phyloP scores from a whole-genome alignment of 78 protist genomes.

The Salpingoeca rosetta region DNA sequence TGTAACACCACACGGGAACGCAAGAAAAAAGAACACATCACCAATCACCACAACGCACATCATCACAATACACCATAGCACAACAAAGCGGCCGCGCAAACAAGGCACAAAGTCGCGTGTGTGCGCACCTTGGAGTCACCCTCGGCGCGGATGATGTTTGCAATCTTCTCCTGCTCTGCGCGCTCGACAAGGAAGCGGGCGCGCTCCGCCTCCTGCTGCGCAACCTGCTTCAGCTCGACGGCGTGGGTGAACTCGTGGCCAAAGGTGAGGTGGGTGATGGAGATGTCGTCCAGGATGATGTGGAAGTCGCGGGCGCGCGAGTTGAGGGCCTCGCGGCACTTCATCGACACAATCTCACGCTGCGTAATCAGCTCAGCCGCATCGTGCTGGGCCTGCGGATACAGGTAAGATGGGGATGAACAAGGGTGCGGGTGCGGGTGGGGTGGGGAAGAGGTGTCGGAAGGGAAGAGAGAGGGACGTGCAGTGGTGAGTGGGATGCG shows the following conservation, averaged over 20 bases:
- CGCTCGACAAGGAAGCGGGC: constrained; percentile 47
- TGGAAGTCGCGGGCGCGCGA: constrained; percentile 36
- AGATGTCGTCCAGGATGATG: constrained; percentile 60
- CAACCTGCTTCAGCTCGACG: constrained; percentile 77
- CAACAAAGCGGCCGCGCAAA: constrained; percentile 49
- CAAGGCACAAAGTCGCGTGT: too few species aligned
- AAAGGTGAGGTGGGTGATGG: constrained; percentile 56
- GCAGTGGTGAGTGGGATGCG: too few species aligned
- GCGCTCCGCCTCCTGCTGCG: constrained; percentile 74
- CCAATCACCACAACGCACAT: neutral
- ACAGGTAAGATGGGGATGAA: too few species aligned
- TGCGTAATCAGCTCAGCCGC: constrained; percentile 70
- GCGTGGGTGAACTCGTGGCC: constrained; percentile 63
- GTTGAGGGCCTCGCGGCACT: constrained; percentile 20
- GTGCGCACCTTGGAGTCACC: constrained; percentile 72
- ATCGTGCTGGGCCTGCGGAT: constrained; percentile 73
- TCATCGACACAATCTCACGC: constrained; percentile 53
- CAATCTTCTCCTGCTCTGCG: constrained; percentile 68
- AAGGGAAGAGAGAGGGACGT: too few species aligned
- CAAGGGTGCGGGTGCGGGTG: too few species aligned
- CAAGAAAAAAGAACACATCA: neutral
- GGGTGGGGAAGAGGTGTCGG: too few species aligned
- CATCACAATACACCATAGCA: too few species aligned
- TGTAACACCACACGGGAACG: neutral
- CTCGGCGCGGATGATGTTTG: constrained; percentile 63